A percentile compares a stretch with the other conserved stretches of the same genome.
phyloP scores from a whole-genome alignment of 805 yeast species.

The Spathaspora girioi region DNA sequence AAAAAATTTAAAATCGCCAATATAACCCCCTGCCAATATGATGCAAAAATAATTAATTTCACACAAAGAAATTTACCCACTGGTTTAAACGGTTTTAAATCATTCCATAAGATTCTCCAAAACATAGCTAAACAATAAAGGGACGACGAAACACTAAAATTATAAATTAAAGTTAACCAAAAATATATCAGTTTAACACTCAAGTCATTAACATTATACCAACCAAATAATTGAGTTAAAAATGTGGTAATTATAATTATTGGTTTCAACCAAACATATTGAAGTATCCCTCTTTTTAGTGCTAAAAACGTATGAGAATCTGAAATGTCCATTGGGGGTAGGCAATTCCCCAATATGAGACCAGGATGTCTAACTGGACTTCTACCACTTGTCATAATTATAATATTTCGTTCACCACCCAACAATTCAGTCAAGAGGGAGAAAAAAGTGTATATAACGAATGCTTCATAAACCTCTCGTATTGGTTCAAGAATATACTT shows the following conservation, averaged over 20 bases:
- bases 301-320: conserved; percentile 77
- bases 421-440: conserved; percentile 74
- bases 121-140: conserved; percentile 82
- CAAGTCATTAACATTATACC: conserved; percentile 50
- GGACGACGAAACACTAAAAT: conserved; percentile 75
- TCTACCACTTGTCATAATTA: conserved; percentile 66
- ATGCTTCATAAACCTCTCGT: conserved; percentile 91
- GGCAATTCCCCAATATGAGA: conserved; percentile 15
- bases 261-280: conserved; percentile 95
- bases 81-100: conserved; percentile 76
- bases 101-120: conserved; percentile 85
- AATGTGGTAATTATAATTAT: conserved; percentile 58
- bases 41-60: conserved; percentile 89
- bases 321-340: conserved; percentile 69
- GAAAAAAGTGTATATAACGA: conserved; percentile 91
- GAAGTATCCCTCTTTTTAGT: conserved; percentile 83
- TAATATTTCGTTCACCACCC: conserved; percentile 89
- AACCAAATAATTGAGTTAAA: conserved; percentile 43
- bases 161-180: conserved; percentile 69
- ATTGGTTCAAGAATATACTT: conserved; percentile 61
- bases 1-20: conserved; percentile 50
- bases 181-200: conserved; percentile 49
- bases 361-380: conserved; percentile 68
- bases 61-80: conserved; percentile 92
- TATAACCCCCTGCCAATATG: conserved; percentile 92